Percentiles rank a stretch among this genome's conserved stretches.
Evolutionary conservation across 192 early-diverging fungal genomes (phyloP).

Genomic region (Paraglomus occultum): DNA sequence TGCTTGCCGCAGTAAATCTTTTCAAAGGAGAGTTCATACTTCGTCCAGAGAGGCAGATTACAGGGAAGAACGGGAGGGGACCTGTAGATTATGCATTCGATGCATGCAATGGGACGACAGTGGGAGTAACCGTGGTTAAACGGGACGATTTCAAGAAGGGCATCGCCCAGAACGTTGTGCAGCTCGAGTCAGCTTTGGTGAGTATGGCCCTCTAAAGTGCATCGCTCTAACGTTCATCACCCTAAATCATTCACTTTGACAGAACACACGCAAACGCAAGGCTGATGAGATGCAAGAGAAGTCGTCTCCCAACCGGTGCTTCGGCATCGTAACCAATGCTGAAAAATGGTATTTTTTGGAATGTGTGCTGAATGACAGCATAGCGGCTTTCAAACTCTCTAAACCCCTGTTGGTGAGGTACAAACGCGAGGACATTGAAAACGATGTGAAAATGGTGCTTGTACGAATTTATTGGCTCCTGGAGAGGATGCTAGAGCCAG

Average conservation of each 20-base stretch:
- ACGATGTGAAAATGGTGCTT: too few relatives aligned
- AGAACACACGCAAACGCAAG: constrained; percentile 19
- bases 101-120: neutral
- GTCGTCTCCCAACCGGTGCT: constrained; percentile 23
- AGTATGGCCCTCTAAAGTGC: constrained; percentile 23
- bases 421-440: too few relatives aligned
- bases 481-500: too few relatives aligned
- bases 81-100: constrained; percentile 28
- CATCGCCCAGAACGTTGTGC: constrained; percentile 32
- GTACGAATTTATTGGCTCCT: too few relatives aligned
- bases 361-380: constrained; percentile 8
- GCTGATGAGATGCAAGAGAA: constrained; percentile 26
- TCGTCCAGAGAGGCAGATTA: constrained; percentile 24
- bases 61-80: constrained; percentile 30
- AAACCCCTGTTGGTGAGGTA: too few relatives aligned
- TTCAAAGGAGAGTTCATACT: constrained; percentile 30
- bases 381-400: too few relatives aligned
- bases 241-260: neutral
- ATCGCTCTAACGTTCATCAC: too few relatives aligned
- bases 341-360: constrained; percentile 37
- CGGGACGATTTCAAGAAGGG: constrained; percentile 32
- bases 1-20: neutral
- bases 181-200: constrained; percentile 35
- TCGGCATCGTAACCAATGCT: constrained; percentile 40
- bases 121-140: constrained; percentile 33